Base-by-base conservation (phyloP, 805 yeast species). In the Wickerhamiella bombiphila region DNA sequence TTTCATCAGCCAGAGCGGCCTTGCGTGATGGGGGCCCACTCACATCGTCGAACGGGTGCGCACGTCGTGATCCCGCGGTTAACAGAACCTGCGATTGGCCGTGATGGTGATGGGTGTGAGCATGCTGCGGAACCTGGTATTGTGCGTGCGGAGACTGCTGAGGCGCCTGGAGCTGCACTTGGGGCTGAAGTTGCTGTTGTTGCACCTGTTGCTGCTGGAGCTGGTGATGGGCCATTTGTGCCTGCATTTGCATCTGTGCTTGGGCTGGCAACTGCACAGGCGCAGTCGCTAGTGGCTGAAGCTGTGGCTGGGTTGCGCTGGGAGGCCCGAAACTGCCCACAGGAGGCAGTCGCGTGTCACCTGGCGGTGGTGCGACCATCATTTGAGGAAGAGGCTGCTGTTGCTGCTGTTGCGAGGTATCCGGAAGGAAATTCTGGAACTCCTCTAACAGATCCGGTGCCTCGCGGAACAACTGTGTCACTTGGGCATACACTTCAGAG, bases 361-460 rank as follows among this genome's bases (percentile, higher is more conserved):
- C 60, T n/a, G n/a, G n/a, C n/a, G n/a, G n/a, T n/a, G n/a, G n/a
- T 8, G 42, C 40, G 4, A 39, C 59, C 50, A 42, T 42, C 39
- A 43, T 37, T 39, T 42, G 32, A 29, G 35, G 43, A 16, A 31
- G 37, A 13, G 38, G 30, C 15, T 24, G 32, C 17, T 28, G 39
- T 20, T 34, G 50, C 60, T 50, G 61, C 58, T 44, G 46, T 19
- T 63, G 66, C n/a, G 67, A 59, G 4, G 78, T 70, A 51, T 88
- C 97, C 2, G 98, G 98, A 57, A 91, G 68, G 56, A 91, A 91
- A 57, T 85, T 86, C 57, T 86, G 85, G 61, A 91, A 91, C 55
- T 93, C 98, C 48, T 85, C 94, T 44, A 91, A 63, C 42, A 91
- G 66, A 53, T 91, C 99, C 0, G 97, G 97, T 9, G 95, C 94